Conservation (phyloP, 306 rosid genomes). For the Delonix regia region DNA sequence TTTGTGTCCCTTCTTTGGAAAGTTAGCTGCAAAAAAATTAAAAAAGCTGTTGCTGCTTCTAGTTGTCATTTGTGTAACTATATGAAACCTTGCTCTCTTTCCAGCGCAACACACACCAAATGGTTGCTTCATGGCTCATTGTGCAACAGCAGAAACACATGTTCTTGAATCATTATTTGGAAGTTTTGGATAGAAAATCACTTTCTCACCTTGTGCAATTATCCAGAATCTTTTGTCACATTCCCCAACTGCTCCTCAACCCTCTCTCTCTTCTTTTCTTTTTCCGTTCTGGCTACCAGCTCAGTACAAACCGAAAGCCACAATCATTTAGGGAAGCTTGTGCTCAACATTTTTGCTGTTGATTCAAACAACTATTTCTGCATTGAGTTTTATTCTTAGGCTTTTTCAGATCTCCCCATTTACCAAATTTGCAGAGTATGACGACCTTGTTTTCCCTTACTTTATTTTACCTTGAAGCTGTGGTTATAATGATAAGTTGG, state of each 20-base stretch:
- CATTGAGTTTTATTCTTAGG: background rate
- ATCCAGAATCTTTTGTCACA: constrained; percentile 40
- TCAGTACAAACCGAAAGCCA: constrained; percentile 30
- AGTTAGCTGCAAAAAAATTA: background rate
- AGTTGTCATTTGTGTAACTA: constrained; percentile 68
- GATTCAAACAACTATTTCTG: background rate
- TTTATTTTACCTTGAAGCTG: background rate
- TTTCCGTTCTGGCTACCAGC: constrained; percentile 40
- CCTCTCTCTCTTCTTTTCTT: constrained; percentile 21
- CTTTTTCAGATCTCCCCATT: constrained; percentile 4
- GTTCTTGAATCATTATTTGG: constrained; percentile 40
- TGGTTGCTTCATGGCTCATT: constrained; percentile 39
- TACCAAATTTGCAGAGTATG: background rate
- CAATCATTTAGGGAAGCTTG: background rate
- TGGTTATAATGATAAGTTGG: constrained; percentile 12
- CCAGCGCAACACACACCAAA: constrained; percentile 72
- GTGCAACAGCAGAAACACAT: constrained; percentile 41
- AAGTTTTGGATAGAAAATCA: constrained; percentile 26
- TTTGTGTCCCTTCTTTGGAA: background rate
- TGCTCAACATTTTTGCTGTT: background rate
- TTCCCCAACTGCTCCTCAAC: constrained; percentile 32
- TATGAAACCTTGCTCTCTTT: constrained; percentile 61
- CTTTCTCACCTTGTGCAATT: constrained; percentile 34
- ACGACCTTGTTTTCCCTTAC: background rate
- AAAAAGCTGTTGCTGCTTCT: constrained; percentile 45